Conservation (phyloP, 2,329 filamentous ascomycete species). For the Cladorrhinum sp. region DNA sequence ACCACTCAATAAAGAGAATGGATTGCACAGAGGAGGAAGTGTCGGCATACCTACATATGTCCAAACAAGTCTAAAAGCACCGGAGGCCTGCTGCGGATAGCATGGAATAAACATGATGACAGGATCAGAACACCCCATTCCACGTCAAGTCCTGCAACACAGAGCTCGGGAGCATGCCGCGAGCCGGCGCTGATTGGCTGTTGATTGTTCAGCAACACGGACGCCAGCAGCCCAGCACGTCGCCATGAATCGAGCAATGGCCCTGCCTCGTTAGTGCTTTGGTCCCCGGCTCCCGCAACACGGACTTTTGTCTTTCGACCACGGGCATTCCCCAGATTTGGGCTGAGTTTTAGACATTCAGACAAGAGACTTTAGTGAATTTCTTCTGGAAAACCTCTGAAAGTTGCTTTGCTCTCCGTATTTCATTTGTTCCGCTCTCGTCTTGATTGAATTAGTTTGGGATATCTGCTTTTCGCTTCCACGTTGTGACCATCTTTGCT, state of each 20-base stretch:
- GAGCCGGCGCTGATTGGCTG: not conserved
- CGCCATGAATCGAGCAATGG: conserved; percentile 1
- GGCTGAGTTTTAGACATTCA: not conserved
- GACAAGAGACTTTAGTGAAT: not conserved
- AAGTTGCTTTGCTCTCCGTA: not conserved
- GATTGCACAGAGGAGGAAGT: not conserved
- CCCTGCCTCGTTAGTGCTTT: not conserved
- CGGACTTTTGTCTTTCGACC: not conserved
- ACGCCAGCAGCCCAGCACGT: conserved; percentile 1
- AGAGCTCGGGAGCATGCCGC: not conserved
- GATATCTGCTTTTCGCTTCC: not conserved
- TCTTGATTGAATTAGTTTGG: too few species aligned
- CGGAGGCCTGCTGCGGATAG: not conserved
- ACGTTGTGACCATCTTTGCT: not conserved
- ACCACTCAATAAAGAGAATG: not conserved
- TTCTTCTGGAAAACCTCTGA: not conserved
- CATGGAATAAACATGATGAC: not conserved
- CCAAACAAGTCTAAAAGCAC: not conserved
- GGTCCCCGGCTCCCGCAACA: not conserved
- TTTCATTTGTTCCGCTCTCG: not conserved
- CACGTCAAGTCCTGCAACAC: not conserved
- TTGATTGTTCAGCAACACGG: not conserved
- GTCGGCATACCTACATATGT: not conserved
- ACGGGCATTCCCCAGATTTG: not conserved
- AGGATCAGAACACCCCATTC: not conserved